Evolutionary conservation across 495 filamentous ascomycete species (phyloP).

Genomic region (Neurospora sp.): DNA sequence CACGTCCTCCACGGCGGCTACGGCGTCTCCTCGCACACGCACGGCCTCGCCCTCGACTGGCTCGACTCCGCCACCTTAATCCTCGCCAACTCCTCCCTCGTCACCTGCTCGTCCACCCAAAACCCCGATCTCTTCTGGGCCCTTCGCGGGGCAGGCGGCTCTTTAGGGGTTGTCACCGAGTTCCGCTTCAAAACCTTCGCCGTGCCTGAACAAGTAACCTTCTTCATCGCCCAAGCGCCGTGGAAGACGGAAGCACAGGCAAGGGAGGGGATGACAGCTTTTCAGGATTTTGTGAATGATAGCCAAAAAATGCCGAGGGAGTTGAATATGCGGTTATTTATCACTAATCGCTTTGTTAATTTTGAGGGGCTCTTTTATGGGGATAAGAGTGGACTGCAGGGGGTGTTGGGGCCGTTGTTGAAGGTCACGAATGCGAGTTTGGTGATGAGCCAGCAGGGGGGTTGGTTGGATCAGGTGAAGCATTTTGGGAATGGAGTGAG

Average conservation of each 20-base stretch:
- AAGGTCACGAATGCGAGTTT: slow-evolving; percentile 24
- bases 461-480: slow-evolving; percentile 31
- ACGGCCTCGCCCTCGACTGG: slow-evolving; percentile 36
- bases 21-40: slow-evolving; percentile 33
- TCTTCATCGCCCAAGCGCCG: slow-evolving; percentile 27
- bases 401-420: slow-evolving; percentile 24
- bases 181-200: slow-evolving; percentile 36
- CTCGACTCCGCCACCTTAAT: slow-evolving; percentile 31
- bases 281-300: slow-evolving; percentile 26
- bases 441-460: slow-evolving; percentile 19
- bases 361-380: slow-evolving; percentile 36
- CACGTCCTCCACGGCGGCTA: slow-evolving; percentile 36
- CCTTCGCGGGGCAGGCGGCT: slow-evolving; percentile 32
- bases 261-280: slow-evolving; percentile 19
- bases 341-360: slow-evolving; percentile 27
- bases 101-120: slow-evolving; percentile 28
- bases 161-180: slow-evolving; percentile 32
- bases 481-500: slow-evolving; percentile 31
- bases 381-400: slow-evolving; percentile 23
- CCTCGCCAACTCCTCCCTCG: slow-evolving; percentile 31
- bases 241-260: slow-evolving; percentile 18
- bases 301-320: slow-evolving; percentile 28
- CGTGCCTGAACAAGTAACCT: slow-evolving; percentile 28
- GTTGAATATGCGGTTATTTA: slow-evolving; percentile 36
- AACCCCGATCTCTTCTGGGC: slow-evolving; percentile 40